Evolutionary conservation across 192 early-diverging fungal species (phyloP).

Genomic region (Mortierella hygrophila): DNA sequence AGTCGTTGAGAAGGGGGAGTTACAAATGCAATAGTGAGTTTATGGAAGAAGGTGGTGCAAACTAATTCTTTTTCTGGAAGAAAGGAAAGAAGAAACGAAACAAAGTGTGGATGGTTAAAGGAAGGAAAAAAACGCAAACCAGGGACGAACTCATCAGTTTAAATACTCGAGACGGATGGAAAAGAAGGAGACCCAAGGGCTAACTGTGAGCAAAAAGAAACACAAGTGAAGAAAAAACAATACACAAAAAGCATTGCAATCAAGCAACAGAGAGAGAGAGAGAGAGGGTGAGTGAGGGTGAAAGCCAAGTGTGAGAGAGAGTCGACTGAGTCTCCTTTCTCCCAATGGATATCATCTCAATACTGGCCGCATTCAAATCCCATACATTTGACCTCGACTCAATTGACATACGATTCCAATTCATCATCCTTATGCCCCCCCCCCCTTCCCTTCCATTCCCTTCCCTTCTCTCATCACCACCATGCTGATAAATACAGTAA

Average conservation of each 20-base stretch:
- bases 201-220: neutral
- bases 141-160: neutral
- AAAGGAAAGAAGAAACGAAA: neutral
- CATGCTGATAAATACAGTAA: neutral
- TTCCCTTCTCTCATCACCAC: neutral
- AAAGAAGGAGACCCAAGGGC: neutral
- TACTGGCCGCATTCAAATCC: neutral
- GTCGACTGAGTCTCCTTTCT: conserved; percentile 1
- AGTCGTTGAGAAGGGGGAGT: neutral
- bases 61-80: neutral
- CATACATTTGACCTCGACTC: neutral
- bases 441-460: neutral
- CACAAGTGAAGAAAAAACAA: neutral
- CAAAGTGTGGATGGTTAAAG: neutral
- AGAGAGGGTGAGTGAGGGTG: neutral
- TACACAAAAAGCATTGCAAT: neutral
- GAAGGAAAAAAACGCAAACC: neutral
- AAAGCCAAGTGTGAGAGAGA: conserved; percentile 6
- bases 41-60: no score
- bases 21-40: neutral
- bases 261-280: neutral
- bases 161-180: neutral
- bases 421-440: no score
- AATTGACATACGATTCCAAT: neutral
- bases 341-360: neutral